phyloP scores from a whole-genome alignment of 176 grass and related monocot genomes.

The Aegilops umbellulata region DNA sequence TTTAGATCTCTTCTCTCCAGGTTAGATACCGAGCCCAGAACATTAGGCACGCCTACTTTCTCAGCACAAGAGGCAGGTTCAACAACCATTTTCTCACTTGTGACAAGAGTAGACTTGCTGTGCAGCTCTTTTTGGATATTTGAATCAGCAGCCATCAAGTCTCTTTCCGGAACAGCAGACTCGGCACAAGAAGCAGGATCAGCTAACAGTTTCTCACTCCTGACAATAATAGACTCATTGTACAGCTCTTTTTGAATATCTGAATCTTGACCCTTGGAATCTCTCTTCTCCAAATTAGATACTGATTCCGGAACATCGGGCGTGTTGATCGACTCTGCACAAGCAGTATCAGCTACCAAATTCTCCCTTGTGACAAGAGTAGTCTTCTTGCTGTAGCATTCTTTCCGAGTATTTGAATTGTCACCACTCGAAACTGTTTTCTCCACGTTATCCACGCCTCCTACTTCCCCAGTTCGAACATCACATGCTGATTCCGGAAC shows the following conservation, averaged over 20 bases:
- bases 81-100: slow-evolving; percentile 20
- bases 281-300: background rate
- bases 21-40: slow-evolving; percentile 32
- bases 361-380: background rate
- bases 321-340: background rate
- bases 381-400: background rate
- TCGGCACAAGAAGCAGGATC: slow-evolving; percentile 28
- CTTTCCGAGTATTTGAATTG: background rate
- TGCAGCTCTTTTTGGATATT: slow-evolving; percentile 14
- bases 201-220: slow-evolving; percentile 4
- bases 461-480: background rate
- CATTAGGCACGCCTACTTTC: slow-evolving; percentile 19
- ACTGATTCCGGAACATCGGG: background rate
- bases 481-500: slow-evolving; percentile 24
- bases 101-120: slow-evolving; percentile 14
- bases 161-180: slow-evolving; percentile 21
- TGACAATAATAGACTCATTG: slow-evolving; percentile 26
- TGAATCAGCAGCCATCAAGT: slow-evolving; percentile 21
- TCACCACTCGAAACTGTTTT: background rate
- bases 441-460: background rate
- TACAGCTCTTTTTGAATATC: slow-evolving; percentile 20
- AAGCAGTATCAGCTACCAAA: background rate
- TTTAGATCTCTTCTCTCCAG: background rate
- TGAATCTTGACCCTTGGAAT: slow-evolving; percentile 20
- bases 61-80: slow-evolving; percentile 23